Base-by-base conservation (phyloP, 208 protist species). In the Perkinsela sp. region DNA sequence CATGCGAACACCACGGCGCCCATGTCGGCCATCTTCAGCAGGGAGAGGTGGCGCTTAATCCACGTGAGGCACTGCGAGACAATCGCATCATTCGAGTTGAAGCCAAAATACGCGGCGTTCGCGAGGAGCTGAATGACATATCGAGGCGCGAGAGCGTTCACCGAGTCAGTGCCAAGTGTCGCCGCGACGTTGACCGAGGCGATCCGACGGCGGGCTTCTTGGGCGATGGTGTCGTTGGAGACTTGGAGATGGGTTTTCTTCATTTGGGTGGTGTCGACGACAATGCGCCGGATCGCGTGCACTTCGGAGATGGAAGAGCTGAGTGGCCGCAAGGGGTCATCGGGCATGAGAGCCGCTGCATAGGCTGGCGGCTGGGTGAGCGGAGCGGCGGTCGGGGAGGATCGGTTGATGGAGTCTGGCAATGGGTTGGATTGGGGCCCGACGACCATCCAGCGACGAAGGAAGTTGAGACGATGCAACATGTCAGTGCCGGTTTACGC, bases 21-120 rank as follows among this genome's bases (percentile, higher is more conserved):
- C 66, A 92, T 28, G 29, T 89, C 77, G 32, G 89, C 84, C 6
- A 92, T 68, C 22, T 78, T 84, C 68, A 92, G 84, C 67, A 90
- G 80, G 72, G 84, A 85, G 69, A 90, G 81, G 68, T 92, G 89
- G 69, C 84, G 83, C 32, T 90, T 73, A 70, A 84, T 90, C 71
- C 84, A 92, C 70, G 89, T 84, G 30, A 92, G 78, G 71, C 84
- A 92, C 83, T 92, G 82, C 16, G 84, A 83, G 73, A 92, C 86
- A 48, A 92, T 71, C 30, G 80, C 76, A 15, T 84, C 86, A 71
- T 92, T 84, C 68, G 83, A 88, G 73, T 92, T 84, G 84, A 92
- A 90, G 70, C 86, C 86, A 76, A 92, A 92, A 77, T 92, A 92
- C 16, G 90, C 84, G 0, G 86, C 86, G 6, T 84, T 90, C 76